Base-by-base conservation (phyloP, 2,329 filamentous ascomycete genomes). In the Kalmusia sp. region DNA sequence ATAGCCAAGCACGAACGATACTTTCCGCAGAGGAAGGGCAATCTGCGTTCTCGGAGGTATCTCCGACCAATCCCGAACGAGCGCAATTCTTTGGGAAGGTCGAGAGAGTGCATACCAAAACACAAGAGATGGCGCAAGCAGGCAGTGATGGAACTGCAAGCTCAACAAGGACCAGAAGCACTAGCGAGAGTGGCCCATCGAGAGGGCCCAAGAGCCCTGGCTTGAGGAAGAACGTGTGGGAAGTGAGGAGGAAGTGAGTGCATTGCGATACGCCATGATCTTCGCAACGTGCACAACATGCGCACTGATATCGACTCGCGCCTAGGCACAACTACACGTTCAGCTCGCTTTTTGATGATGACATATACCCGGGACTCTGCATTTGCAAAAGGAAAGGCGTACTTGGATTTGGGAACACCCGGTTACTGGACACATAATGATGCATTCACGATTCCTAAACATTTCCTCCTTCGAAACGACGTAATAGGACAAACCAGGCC, bases 191-290 rank as follows among this genome's bases (percentile, higher is more conserved):
- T 48, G 40, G 34, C 27, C 27, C 33, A 11, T 47, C 44, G 19
- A 17, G 21, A 15, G 40, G 34, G 15, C 35, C 40, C 3, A 57
- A 40, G 43, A 51, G 43, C 21, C 51, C 54, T 24, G 64, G 67
- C 33, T 59, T 68, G 59, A 67, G 57, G 59, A 71, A 67, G 54
- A 70, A 61, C n/a, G 55, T 62, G 2, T 70, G 66, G 67, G 62
- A 70, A 25, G 65, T 71, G 4, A 57, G 67, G 43, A 65, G 46
- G 49, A 67, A 61, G 52, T 57, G 37, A 55, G 9, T 9, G 3
- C 4, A 15, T 12, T 21, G n/a, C 27, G 24, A 24, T 8, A 11
- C 15, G n/a, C 12, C n/a, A n/a, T n/a, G 17, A 3, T 33, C 4
- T 30, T 33, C 17, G 19, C 12, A 19, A n/a, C 17, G 15, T 2